A percentile compares a stretch with the other conserved stretches of the same genome.
Conservation (phyloP, 306 rosid species). For the Sechiopsis laciniata region DNA sequence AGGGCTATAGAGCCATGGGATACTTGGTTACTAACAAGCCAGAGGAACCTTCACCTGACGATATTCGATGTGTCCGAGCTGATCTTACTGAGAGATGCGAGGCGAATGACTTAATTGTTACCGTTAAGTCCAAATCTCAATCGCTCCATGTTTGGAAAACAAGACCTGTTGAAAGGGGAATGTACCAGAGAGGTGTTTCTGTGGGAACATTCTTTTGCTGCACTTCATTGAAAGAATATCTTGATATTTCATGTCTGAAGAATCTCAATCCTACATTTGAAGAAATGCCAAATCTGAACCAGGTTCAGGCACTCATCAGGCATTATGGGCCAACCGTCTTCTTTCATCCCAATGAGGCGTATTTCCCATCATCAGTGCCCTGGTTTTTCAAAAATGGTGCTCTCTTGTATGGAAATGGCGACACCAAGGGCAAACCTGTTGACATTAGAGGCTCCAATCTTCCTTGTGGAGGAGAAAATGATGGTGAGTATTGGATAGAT, state of each 20-base stretch:
- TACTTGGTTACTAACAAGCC: conserved; percentile 48
- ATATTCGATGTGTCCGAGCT: conserved; percentile 62
- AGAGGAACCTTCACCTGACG: conserved; percentile 51
- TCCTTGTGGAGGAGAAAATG: conserved; percentile 60
- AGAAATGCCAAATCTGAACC: conserved; percentile 58
- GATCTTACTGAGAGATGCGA: conserved; percentile 83
- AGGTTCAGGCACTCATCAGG: conserved; percentile 42
- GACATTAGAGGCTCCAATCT: conserved; percentile 49
- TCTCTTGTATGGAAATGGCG: conserved; percentile 36
- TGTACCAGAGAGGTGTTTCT: conserved; percentile 54
- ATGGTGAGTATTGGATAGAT: conserved; percentile 64
- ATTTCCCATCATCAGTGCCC: conserved; percentile 48
- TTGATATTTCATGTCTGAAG: conserved; percentile 44
- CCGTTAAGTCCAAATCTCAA: conserved; percentile 37
- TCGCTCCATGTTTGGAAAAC: conserved; percentile 59
- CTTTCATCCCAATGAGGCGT: conserved; percentile 60
- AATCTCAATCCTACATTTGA: conserved; percentile 28
- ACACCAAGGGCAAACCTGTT: conserved; percentile 37
- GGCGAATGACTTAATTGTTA: conserved; percentile 36
- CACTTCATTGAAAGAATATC: conserved; percentile 33
- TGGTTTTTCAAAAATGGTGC: conserved; percentile 70
- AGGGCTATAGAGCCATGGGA: conserved; percentile 77
- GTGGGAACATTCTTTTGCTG: conserved; percentile 76
- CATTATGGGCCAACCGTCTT: conserved; percentile 58
- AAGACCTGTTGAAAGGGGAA: conserved; percentile 63